A percentile compares a stretch with the other conserved stretches of the same genome.
Conservation (phyloP, 2,329 filamentous ascomycete species). For the Cercospora sojina region DNA sequence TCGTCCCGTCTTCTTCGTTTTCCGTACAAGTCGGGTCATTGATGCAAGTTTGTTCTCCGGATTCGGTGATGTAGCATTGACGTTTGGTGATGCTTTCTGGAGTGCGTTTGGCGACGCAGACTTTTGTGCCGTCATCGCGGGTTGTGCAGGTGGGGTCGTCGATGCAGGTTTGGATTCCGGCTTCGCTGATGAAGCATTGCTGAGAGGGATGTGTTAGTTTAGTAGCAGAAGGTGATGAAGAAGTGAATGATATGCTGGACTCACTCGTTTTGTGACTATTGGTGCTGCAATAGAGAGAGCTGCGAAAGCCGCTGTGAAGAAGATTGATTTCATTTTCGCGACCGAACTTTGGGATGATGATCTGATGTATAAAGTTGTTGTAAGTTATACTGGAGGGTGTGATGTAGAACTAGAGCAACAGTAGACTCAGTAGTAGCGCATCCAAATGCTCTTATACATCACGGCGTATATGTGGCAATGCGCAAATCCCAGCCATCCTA, state of each 20-base stretch:
- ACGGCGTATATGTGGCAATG: background rate
- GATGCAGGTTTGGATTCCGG: conserved; percentile 22
- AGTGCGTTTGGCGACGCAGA: conserved; percentile 17
- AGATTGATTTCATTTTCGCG: conserved; percentile 17
- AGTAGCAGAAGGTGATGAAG: background rate
- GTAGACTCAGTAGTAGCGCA: background rate
- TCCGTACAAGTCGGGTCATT: conserved; percentile 15
- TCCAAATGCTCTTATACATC: conserved; percentile 4
- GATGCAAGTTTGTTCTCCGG: conserved; percentile 17
- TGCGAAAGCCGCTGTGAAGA: conserved; percentile 17
- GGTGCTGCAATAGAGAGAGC: conserved; percentile 17
- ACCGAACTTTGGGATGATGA: background rate
- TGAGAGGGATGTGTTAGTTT: background rate
- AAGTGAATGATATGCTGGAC: background rate
- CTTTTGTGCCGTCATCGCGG: conserved; percentile 12
- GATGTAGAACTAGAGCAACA: background rate
- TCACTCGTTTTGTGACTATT: conserved; percentile 12
- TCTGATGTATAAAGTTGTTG: background rate
- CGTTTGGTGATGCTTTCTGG: conserved; percentile 6
- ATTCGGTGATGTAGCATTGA: conserved; percentile 20
- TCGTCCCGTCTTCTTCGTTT: background rate
- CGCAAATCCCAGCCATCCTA: background rate
- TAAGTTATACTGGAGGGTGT: background rate
- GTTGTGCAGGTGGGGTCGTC: conserved; percentile 20
- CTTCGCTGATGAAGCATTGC: conserved; percentile 22